Conservation (phyloP, 2,329 filamentous ascomycete species). For the Monosporascus sp. region DNA sequence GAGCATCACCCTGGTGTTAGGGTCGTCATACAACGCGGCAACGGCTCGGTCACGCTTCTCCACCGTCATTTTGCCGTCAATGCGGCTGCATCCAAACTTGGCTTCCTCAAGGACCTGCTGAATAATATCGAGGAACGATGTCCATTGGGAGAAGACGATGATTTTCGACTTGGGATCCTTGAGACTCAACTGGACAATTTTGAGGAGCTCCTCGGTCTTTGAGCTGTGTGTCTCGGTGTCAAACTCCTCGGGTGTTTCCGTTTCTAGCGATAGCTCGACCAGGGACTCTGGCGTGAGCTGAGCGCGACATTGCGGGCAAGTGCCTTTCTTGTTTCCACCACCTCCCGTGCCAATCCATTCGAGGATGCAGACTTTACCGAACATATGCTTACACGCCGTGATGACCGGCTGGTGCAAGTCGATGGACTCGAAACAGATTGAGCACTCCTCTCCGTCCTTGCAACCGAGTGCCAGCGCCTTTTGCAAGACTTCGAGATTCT, state of each 20-base stretch:
- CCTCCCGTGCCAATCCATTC: constrained; percentile 52
- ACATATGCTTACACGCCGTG: constrained; percentile 78
- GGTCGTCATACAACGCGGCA: constrained; percentile 59
- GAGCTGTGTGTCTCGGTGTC: constrained; percentile 66
- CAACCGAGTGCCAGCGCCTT: constrained; percentile 71
- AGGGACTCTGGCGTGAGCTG: constrained; percentile 54
- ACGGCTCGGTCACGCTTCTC: constrained; percentile 68
- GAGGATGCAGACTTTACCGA: constrained; percentile 69
- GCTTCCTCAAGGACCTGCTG: constrained; percentile 59
- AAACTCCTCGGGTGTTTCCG: constrained; percentile 43
- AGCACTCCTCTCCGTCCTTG: constrained; percentile 76
- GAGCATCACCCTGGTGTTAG: constrained; percentile 68
- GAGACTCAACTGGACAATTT: constrained; percentile 66
- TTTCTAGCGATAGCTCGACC: constrained; percentile 58
- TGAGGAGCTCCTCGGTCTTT: constrained; percentile 75
- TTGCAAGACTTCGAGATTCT: constrained; percentile 69
- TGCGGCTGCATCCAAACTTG: constrained; percentile 60
- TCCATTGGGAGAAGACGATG: constrained; percentile 75
- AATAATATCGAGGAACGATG: constrained; percentile 66
- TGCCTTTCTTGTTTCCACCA: constrained; percentile 56
- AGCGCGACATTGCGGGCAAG: constrained; percentile 80
- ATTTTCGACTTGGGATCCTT: constrained; percentile 61
- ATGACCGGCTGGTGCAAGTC: constrained; percentile 63
- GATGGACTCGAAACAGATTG: constrained; percentile 72
- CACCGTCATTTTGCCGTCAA: constrained; percentile 77